Evolutionary conservation across 2,329 filamentous ascomycete genomes (phyloP), one percentile per base, ranked within the genome.

Genomic region (Fusarium piperis): DNA sequence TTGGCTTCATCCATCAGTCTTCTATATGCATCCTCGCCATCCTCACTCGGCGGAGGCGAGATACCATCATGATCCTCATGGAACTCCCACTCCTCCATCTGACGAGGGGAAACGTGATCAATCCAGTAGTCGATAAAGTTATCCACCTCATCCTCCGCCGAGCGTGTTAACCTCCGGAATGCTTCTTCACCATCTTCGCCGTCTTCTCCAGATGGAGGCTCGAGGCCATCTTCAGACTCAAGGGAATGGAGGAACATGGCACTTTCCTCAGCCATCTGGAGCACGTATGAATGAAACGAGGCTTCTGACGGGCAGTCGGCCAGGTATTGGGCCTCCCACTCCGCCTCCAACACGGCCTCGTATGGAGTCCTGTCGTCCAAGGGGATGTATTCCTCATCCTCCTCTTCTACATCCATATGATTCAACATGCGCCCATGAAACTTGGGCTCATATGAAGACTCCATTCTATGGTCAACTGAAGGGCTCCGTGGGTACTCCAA

Each of bases 121-220:
- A 48, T 48, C 44, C 44, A 48, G 11, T 48, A 48, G 6, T 48
- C 44, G 26, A 48, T 48, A 30, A 48, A 48, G 16, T 2, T 48
- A 30, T 30, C 26, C 11, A 2, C 16, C 16, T 48, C 26, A n/a
- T 30, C 16, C 39, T 44, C 20, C 16, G 9, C 36, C 2, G 16
- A 6, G 9, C 16, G 6, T n/a, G 16, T 48, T 12, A 65, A 28
- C 20, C 63, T 64, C 18, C 23, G 26, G 12, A 48, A 59, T 15
- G 60, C 38, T 9, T 30, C 39, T 15, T 41, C 63, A 10, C 63
- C 63, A n/a, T 57, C 56, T 30, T 57, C 55, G 6, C 23, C 33
- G 11, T 64, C 60, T 12, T 65, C 61, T 23, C 38, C 52, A 18
- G 18, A 46, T 9, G 61, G 64, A 6, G 61, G 64, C 4, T 55